Evolutionary conservation across 768 basidiomycete genomes (phyloP).

Genomic region (Cystofilobasidium bisporidii): DNA sequence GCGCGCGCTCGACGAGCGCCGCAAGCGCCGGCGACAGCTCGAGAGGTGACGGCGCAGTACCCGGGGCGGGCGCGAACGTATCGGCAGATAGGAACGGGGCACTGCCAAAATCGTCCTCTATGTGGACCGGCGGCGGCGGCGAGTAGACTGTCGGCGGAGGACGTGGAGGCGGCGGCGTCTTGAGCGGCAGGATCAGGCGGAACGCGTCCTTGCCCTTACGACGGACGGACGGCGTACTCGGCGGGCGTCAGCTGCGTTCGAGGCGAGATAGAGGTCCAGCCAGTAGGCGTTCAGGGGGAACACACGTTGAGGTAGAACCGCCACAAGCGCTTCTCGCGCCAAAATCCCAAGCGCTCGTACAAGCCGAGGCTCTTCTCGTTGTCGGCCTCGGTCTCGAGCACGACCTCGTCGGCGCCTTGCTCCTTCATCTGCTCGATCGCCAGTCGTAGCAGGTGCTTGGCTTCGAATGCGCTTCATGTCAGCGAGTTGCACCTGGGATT

Average conservation of each 20-base stretch:
- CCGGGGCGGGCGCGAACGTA: neutral
- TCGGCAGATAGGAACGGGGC: neutral
- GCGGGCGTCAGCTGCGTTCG: neutral
- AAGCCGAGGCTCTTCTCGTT: slow-evolving; percentile 64
- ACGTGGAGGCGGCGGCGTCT: neutral
- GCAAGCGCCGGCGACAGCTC: neutral
- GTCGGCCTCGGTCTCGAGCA: slow-evolving; percentile 36
- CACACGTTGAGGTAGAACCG: slow-evolving; percentile 83
- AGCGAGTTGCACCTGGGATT: too few relatives aligned
- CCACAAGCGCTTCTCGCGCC: slow-evolving; percentile 85
- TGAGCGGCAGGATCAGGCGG: slow-evolving; percentile 1
- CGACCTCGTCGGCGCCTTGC: slow-evolving; percentile 74
- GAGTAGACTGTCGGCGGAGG: neutral
- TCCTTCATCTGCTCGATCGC: slow-evolving; percentile 76
- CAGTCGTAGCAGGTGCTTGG: slow-evolving; percentile 70
- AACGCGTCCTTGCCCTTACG: neutral
- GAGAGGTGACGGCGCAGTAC: neutral
- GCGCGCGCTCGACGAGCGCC: neutral
- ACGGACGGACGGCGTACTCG: neutral
- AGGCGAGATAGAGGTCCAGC: neutral
- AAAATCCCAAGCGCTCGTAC: slow-evolving; percentile 87
- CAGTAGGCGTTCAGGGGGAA: too few relatives aligned
- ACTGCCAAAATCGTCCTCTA: neutral
- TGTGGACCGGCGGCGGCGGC: neutral
- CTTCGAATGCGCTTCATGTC: slow-evolving; percentile 48